phyloP scores from a whole-genome alignment of 371 early-diverging fungal species.

The Polyrhizophydium stewartii region DNA sequence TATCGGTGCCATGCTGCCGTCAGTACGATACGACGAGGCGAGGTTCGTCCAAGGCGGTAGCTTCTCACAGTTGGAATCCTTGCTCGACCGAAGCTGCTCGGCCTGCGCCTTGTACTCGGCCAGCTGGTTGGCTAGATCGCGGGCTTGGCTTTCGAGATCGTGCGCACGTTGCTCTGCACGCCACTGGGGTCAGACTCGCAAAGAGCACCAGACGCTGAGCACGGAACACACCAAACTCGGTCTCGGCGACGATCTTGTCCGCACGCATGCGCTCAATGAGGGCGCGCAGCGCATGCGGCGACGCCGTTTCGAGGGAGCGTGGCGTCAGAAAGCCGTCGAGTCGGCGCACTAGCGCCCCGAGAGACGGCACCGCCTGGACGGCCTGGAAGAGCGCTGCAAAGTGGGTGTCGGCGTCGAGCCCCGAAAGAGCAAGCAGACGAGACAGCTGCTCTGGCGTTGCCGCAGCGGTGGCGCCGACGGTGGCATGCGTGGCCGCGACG shows the following conservation, averaged over 20 bases:
- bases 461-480: background rate
- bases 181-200: background rate
- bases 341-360: background rate
- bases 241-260: background rate
- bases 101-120: background rate
- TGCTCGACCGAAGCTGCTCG: background rate
- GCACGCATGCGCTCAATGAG: background rate
- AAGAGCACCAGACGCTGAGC: background rate
- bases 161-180: background rate
- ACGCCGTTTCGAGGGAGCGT: background rate
- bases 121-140: background rate
- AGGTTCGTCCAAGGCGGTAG: too few species aligned
- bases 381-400: background rate
- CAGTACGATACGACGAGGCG: too few species aligned
- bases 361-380: background rate
- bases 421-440: background rate
- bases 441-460: background rate
- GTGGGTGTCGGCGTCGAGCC: background rate
- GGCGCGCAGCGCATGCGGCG: background rate
- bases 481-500: background rate
- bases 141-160: background rate
- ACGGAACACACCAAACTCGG: background rate
- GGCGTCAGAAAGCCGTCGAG: constrained; percentile 4
- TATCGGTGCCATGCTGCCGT: too few species aligned
- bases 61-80: background rate